Conservation (phyloP, 345 rosid species). For the Murraya koenigii region DNA sequence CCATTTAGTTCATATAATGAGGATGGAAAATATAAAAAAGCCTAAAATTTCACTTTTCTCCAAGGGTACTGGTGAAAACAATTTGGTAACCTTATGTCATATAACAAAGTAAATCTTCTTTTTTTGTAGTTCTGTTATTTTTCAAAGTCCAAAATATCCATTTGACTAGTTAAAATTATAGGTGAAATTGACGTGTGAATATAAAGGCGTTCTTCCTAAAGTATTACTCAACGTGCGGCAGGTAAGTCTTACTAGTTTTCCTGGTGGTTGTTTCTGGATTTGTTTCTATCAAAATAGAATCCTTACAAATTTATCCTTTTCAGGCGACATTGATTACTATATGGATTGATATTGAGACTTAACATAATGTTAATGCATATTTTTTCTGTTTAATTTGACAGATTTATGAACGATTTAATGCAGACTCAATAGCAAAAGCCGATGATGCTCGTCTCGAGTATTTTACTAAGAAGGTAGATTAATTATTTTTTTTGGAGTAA, state of each 20-base stretch:
- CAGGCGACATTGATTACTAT: not conserved
- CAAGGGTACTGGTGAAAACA: not conserved
- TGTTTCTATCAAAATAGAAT: not conserved
- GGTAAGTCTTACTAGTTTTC: conserved; percentile 36
- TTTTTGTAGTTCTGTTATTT: not conserved
- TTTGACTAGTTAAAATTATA: conserved; percentile 24
- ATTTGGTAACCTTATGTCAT: not conserved
- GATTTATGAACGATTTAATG: conserved; percentile 82
- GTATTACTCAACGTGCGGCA: conserved; percentile 77
- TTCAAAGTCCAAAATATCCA: not conserved
- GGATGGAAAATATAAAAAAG: not conserved
- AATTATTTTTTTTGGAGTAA: not conserved
- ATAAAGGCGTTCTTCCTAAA: conserved; percentile 84
- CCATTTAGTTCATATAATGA: not conserved
- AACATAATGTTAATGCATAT: conserved; percentile 20
- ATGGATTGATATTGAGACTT: not conserved
- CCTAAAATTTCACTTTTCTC: not conserved
- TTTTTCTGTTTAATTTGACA: conserved; percentile 30
- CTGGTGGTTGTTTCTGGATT: not conserved
- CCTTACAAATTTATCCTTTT: not conserved
- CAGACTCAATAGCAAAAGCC: conserved; percentile 45
- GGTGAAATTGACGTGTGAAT: conserved; percentile 61
- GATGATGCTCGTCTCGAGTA: conserved; percentile 84
- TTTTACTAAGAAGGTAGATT: conserved; percentile 69
- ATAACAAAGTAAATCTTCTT: not conserved